Evolutionary conservation across 2,329 filamentous ascomycete species (phyloP).

Genomic region (Aspergillus clavatus): DNA sequence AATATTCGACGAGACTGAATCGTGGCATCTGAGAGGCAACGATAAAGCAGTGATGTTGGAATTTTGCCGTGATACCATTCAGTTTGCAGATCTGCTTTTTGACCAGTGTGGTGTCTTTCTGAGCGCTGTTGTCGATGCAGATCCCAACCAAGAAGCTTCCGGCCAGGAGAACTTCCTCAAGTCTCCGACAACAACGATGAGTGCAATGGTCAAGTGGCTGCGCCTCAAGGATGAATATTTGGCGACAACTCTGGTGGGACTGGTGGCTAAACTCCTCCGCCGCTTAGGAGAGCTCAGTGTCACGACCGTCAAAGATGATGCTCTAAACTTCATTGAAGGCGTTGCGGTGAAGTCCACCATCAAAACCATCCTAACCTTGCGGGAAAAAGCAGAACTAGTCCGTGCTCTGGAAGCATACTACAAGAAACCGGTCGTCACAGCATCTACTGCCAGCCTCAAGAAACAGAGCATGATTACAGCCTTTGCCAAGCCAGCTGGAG

Average conservation of each 20-base stretch:
- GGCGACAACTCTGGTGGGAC: slow-evolving; percentile 71
- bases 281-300: slow-evolving; percentile 75
- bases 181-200: slow-evolving; percentile 60
- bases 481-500: slow-evolving; percentile 34
- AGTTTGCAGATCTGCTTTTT: slow-evolving; percentile 81
- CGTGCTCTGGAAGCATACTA: slow-evolving; percentile 54
- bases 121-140: slow-evolving; percentile 56
- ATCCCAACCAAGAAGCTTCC: slow-evolving; percentile 34
- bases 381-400: slow-evolving; percentile 78
- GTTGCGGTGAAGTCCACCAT: slow-evolving; percentile 52
- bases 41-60: slow-evolving; percentile 79
- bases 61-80: slow-evolving; percentile 92
- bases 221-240: slow-evolving; percentile 84
- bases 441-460: slow-evolving; percentile 38
- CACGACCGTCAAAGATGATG: slow-evolving; percentile 59
- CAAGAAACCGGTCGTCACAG: slow-evolving; percentile 42
- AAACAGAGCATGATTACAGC: slow-evolving; percentile 42
- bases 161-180: slow-evolving; percentile 56
- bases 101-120: slow-evolving; percentile 80
- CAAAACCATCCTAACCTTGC: slow-evolving; percentile 72
- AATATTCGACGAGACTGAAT: slow-evolving; percentile 76
- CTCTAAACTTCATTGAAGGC: slow-evolving; percentile 56
- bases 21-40: slow-evolving; percentile 66
- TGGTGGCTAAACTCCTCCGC: slow-evolving; percentile 78
- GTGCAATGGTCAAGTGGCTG: slow-evolving; percentile 77